Conservation (phyloP, 441 rosid genomes). For the Erysimum pusillum region DNA sequence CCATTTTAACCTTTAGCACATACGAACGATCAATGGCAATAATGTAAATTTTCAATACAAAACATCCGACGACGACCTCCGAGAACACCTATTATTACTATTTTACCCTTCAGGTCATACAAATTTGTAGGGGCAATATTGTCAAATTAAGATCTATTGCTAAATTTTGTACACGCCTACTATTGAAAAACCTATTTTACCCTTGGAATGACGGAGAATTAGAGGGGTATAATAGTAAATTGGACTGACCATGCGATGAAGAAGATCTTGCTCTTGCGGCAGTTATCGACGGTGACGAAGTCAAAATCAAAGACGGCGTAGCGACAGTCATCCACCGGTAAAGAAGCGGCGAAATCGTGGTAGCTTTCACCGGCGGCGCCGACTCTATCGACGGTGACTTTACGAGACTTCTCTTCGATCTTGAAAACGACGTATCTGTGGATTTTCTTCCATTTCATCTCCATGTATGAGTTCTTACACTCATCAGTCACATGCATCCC, state of each 20-base stretch:
- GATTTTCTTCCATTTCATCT: constrained; percentile 93
- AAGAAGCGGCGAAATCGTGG: constrained; percentile 69
- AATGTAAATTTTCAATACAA: not conserved
- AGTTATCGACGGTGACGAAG: constrained; percentile 87
- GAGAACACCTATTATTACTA: not conserved
- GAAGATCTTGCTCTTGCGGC: constrained; percentile 97
- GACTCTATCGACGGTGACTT: constrained; percentile 85
- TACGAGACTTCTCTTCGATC: constrained; percentile 86
- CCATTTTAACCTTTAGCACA: not conserved
- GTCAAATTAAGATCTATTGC: not conserved
- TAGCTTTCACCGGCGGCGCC: constrained; percentile 85
- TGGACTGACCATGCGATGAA: constrained; percentile 81
- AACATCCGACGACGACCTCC: not conserved
- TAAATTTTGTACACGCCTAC: rapidly evolving
- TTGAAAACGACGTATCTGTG: constrained; percentile 82
- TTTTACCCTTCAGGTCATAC: not conserved
- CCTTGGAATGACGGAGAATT: not conserved
- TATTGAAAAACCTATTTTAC: not conserved
- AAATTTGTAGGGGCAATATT: too few relatives aligned
- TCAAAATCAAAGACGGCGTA: constrained; percentile 96
- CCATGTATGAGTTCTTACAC: constrained; percentile 85
- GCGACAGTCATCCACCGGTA: constrained; percentile 86
- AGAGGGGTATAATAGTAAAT: constrained; percentile 28
- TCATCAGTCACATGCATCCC: constrained; percentile 91
- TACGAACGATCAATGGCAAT: not conserved